phyloP scores from a whole-genome alignment of 2,329 filamentous ascomycete genomes.

The Colletotrichum plurivorum region DNA sequence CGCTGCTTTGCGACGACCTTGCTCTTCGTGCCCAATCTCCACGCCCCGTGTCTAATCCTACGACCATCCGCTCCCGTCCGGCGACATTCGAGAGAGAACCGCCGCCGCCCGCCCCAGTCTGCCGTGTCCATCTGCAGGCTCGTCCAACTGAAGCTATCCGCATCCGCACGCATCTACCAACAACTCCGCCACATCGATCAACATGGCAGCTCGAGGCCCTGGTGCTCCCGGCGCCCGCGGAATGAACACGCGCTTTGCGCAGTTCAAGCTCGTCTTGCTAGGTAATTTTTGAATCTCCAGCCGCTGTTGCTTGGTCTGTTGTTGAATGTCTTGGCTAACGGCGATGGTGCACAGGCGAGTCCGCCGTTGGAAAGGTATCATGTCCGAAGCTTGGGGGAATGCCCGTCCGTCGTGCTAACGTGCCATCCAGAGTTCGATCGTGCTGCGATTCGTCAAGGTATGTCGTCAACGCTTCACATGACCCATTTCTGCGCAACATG shows the following conservation, averaged over 20 bases:
- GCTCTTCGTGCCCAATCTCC: not conserved
- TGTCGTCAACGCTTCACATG: conserved; percentile 44
- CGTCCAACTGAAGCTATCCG: conserved; percentile 15
- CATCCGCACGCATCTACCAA: conserved; percentile 43
- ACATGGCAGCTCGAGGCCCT: conserved; percentile 86
- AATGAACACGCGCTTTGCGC: conserved; percentile 89
- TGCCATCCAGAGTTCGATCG: conserved; percentile 85
- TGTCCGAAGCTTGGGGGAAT: conserved; percentile 12
- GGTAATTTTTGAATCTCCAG: conserved; percentile 71
- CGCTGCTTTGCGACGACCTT: not conserved
- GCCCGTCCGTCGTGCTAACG: conserved; percentile 37
- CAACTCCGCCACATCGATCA: conserved; percentile 49
- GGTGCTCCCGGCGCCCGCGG: conserved; percentile 67
- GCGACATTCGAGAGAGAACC: conserved; percentile 22
- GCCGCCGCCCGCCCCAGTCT: not conserved
- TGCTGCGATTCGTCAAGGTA: conserved; percentile 98
- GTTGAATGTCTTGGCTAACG: conserved; percentile 26
- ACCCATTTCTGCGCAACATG: not conserved
- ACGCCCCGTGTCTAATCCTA: conserved; percentile 16
- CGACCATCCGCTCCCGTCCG: conserved; percentile 6
- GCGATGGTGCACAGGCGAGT: conserved; percentile 80
- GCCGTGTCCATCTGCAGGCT: not conserved
- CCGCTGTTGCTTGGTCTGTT: conserved; percentile 12
- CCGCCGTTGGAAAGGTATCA: conserved; percentile 95
- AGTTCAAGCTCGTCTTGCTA: conserved; percentile 98